These are phyloP conservation scores for Boletus coccyginus DNA, from an alignment of 768 basidiomycete genomes.

Conservation along the genomic window DNA sequence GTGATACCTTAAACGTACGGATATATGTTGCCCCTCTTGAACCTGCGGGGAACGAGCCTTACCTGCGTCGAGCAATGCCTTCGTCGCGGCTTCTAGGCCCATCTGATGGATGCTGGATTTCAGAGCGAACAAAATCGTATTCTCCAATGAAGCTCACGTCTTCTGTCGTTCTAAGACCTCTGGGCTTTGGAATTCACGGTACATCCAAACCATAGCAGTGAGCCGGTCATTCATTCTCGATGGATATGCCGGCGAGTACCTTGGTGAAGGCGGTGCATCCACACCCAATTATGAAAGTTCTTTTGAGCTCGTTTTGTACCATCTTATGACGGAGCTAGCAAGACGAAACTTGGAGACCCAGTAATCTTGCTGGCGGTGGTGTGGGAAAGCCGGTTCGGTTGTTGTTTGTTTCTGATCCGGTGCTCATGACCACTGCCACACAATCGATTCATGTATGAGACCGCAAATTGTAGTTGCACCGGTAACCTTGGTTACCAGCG, in stretches of 20 bases:
- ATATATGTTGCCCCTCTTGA: background rate
- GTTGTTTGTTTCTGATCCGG: background rate
- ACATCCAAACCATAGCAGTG: background rate
- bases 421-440: too few species aligned
- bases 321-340: background rate
- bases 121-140: background rate
- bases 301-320: constrained; percentile 6
- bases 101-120: constrained; percentile 45
- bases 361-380: too few species aligned
- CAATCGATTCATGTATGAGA: background rate
- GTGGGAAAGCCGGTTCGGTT: too few species aligned
- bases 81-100: constrained; percentile 84
- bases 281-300: constrained; percentile 18
- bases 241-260: constrained; percentile 5
- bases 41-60: background rate
- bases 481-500: too few species aligned
- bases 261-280: constrained; percentile 21
- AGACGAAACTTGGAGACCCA: too few species aligned
- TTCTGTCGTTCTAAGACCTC: constrained; percentile 62
- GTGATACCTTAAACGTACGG: constrained; percentile 56
- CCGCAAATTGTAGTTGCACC: too few species aligned
- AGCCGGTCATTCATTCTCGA: background rate
- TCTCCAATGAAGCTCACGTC: constrained; percentile 46
- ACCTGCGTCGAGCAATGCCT: constrained; percentile 85
- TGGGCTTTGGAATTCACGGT: constrained; percentile 45